Conservation (phyloP, 805 yeast genomes). For the Lipomyces mesembrius region DNA sequence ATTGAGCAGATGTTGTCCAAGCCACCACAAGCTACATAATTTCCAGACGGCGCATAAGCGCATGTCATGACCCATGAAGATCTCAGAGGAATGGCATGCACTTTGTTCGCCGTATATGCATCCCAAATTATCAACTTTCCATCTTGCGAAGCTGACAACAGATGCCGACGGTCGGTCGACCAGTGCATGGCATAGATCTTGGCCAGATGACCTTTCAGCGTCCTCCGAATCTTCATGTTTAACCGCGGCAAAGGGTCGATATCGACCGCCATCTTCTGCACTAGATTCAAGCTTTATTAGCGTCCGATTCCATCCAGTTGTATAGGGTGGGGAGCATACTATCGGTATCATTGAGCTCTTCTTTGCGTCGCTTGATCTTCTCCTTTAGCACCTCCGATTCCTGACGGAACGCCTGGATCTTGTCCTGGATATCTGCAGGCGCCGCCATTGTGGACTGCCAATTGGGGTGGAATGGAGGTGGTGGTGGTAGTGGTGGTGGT, state of each 20-base stretch:
- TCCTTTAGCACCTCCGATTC: constrained; percentile 29
- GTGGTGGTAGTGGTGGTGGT: neutral
- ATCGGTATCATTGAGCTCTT: constrained; percentile 31
- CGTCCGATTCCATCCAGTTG: neutral
- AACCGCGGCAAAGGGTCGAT: constrained; percentile 27
- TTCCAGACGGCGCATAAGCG: constrained; percentile 69
- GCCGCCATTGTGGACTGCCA: constrained; percentile 18
- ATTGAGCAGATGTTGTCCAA: constrained; percentile 78
- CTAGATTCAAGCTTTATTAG: constrained; percentile 8
- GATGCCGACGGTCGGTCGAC: constrained; percentile 62
- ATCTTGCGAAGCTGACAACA: constrained; percentile 82
- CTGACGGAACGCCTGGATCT: constrained; percentile 33
- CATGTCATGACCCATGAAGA: constrained; percentile 81
- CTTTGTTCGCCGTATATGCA: constrained; percentile 68
- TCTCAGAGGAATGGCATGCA: constrained; percentile 70
- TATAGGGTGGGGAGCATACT: constrained; percentile 16
- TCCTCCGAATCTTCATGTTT: constrained; percentile 30
- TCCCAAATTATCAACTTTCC: constrained; percentile 88
- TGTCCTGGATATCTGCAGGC: constrained; percentile 24
- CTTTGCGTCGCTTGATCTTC: constrained; percentile 33
- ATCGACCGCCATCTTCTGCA: constrained; percentile 28
- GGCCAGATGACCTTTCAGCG: constrained; percentile 65
- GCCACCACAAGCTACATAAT: constrained; percentile 78
- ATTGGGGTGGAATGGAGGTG: constrained; percentile 1
- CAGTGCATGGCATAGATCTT: constrained; percentile 73